Conservation (phyloP, 106 monocot genomes). For the Dendrobium officinale region DNA sequence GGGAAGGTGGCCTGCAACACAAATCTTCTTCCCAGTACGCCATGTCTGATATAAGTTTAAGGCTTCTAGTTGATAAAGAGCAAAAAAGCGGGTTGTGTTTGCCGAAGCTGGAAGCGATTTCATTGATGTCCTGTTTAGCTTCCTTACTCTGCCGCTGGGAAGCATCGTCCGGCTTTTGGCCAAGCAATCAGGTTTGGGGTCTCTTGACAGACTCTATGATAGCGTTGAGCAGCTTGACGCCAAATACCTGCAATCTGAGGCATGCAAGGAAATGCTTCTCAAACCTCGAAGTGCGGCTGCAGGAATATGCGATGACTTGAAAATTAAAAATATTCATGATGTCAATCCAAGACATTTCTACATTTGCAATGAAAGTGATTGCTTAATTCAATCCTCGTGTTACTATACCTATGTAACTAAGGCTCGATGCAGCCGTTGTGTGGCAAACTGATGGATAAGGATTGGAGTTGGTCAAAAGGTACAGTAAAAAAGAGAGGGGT, state of each 20-base stretch:
- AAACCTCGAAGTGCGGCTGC: slow-evolving; percentile 10
- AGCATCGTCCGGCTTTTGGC: slow-evolving; percentile 25
- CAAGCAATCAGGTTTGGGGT: slow-evolving; percentile 11
- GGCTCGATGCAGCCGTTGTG: neutral
- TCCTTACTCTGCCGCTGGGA: slow-evolving; percentile 43
- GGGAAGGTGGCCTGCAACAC: too few relatives aligned
- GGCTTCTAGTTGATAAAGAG: slow-evolving; percentile 27
- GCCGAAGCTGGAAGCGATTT: slow-evolving; percentile 36
- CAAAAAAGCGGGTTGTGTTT: slow-evolving; percentile 28
- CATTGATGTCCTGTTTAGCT: slow-evolving; percentile 47
- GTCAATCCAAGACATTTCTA: slow-evolving; percentile 5
- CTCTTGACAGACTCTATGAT: slow-evolving; percentile 24
- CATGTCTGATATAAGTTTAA: slow-evolving; percentile 14
- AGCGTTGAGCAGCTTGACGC: slow-evolving; percentile 29
- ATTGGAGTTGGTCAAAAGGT: neutral
- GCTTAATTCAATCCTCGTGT: neutral
- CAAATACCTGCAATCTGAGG: slow-evolving; percentile 11
- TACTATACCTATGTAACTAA: neutral
- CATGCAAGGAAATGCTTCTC: slow-evolving; percentile 39
- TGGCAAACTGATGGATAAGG: neutral
- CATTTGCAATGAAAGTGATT: neutral
- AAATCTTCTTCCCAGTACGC: neutral
- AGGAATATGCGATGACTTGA: slow-evolving; percentile 11
- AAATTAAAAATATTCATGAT: slow-evolving; percentile 8
- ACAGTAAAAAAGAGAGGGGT: slow-evolving; percentile 11